Percentiles rank a stretch among this genome's conserved stretches.
phyloP scores from a whole-genome alignment of 306 rosid genomes.

The Inga laurina region DNA sequence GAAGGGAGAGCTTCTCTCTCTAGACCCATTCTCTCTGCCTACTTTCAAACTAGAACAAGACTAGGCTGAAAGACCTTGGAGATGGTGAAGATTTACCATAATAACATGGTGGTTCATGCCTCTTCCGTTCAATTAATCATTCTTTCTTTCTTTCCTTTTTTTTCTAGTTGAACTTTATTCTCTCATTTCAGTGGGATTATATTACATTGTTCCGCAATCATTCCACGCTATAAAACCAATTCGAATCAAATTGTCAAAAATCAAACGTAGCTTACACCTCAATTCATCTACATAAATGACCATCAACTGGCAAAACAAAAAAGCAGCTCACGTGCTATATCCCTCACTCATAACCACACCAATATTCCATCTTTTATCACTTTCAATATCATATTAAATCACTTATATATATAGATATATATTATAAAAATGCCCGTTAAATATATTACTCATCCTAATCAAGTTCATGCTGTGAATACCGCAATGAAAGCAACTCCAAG shows the following conservation, averaged over 20 bases:
- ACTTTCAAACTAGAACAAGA: too few species aligned
- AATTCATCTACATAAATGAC: not conserved
- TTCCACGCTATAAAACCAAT: not conserved
- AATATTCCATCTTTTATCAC: not conserved
- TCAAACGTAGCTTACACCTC: not conserved
- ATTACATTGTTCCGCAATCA: too few species aligned
- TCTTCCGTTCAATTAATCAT: too few species aligned
- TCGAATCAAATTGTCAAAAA: not conserved
- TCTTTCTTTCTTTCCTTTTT: too few species aligned
- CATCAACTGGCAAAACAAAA: not conserved
- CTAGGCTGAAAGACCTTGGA: too few species aligned
- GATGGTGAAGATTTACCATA: too few species aligned
- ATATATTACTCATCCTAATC: not conserved
- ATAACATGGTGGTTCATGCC: too few species aligned
- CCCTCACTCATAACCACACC: not conserved
- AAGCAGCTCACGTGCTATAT: not conserved
- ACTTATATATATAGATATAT: not conserved
- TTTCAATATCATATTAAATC: not conserved
- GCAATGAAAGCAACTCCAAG: constrained; percentile 27
- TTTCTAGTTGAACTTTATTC: too few species aligned
- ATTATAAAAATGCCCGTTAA: not conserved
- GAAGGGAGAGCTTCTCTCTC: too few species aligned
- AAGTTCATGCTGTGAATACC: not conserved
- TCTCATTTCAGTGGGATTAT: too few species aligned
- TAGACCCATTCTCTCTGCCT: too few species aligned